Evolutionary conservation across 768 basidiomycete species (phyloP), one percentile per base, ranked within the genome.

Genomic region (Dioszegia aurantiaca): DNA sequence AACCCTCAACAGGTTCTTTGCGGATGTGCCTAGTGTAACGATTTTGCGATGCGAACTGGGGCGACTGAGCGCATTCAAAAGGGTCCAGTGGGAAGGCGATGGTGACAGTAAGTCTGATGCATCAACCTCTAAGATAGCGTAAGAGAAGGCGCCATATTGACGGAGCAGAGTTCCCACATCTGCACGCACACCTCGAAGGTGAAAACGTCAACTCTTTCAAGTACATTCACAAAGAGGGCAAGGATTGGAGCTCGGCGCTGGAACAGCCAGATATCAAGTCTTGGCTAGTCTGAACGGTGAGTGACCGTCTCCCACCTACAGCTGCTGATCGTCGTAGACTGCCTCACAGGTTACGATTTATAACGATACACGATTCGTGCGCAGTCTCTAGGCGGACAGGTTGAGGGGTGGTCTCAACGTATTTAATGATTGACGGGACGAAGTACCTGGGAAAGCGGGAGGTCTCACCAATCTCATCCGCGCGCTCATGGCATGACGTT

Each of bases 1-100:
- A 19, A 81, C 81, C 14, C 70, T 80, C 19, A 61, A 76, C 9
- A 64, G 73, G 54, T 82, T 79, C 75, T 82, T 81, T 73, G 63
- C 56, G 30, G 63, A 73, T 31, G 65, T 66, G 21, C 62, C 64
- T n/a, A 51, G 54, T 4, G 71, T 78, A 54, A 65, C 70, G 10
- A 41, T 78, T 6, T 55, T 77, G 44, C 63, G 71, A 43, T 57
- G 70, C 16, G 75, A 77, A 56, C 61, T 62, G 23, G 67, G 14
- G 1, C 44, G 74, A 17, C 46, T 78, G 30, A 40, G 56, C 11
- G 64, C 63, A 3, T 77, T 68, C 63, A 77, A 76, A 46, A 62
- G 70, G 47, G 67, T 78, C 23, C 63, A 64, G 56, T 78, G 76
- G 77, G 62, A 59, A 40, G 55, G 46, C 19, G 46, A 59, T 26